A percentile compares a stretch with the other conserved stretches of the same genome.
These are phyloP conservation scores for Aurinia saxatilis DNA, from an alignment of 345 rosid species.

Conservation along the genomic window DNA sequence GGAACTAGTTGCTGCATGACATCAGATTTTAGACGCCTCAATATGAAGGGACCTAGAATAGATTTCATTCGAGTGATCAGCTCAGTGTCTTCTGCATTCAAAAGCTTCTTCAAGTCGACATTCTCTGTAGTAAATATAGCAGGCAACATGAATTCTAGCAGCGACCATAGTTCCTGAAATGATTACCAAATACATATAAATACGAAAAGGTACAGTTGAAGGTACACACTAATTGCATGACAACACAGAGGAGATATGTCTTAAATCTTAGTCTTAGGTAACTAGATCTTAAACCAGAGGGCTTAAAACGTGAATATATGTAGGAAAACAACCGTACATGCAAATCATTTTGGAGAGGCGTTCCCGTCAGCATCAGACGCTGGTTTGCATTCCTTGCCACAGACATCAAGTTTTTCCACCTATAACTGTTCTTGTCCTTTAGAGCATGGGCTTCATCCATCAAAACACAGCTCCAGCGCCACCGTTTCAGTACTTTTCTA, in stretches of 20 bases:
- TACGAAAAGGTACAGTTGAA: no score
- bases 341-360: slow-evolving; percentile 96
- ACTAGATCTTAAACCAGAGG: neutral
- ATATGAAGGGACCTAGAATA: slow-evolving; percentile 88
- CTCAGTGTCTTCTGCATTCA: slow-evolving; percentile 78
- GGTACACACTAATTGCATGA: no score
- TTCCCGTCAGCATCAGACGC: slow-evolving; percentile 97
- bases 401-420: slow-evolving; percentile 97
- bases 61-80: slow-evolving; percentile 88
- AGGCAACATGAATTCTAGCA: slow-evolving; percentile 95
- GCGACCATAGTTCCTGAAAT: slow-evolving; percentile 88
- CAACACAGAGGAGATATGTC: no score
- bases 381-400: slow-evolving; percentile 90
- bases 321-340: slow-evolving; percentile 45
- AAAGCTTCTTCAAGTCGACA: slow-evolving; percentile 79
- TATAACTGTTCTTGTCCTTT: slow-evolving; percentile 89
- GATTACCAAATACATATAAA: neutral
- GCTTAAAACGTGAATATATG: neutral
- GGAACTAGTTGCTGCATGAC: slow-evolving; percentile 98
- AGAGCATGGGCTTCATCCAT: slow-evolving; percentile 99
- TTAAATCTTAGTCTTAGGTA: neutral
- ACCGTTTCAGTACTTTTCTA: slow-evolving; percentile 76
- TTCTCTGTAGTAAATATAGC: slow-evolving; percentile 90
- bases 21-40: slow-evolving; percentile 93
- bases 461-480: slow-evolving; percentile 96